A percentile compares a stretch with the other conserved stretches of the same genome.
Conservation (phyloP, 192 early-diverging fungal genomes). For the Haplosporangium gracile region DNA sequence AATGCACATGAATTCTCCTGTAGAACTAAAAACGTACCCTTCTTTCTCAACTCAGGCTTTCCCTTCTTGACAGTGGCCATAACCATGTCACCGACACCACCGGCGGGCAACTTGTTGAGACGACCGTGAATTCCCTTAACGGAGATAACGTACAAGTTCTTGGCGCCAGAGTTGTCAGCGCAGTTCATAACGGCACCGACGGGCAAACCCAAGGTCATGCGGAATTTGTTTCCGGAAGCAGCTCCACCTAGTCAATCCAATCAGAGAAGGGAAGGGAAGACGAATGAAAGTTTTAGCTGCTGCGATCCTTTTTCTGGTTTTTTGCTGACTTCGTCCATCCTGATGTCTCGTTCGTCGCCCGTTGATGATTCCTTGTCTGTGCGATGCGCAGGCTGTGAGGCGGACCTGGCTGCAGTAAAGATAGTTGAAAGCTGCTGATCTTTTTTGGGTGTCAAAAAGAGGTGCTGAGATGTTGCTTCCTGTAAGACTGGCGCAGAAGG, state of each 20-base stretch:
- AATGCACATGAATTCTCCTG: background rate
- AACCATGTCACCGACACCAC: conserved; percentile 99
- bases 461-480: background rate
- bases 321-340: background rate
- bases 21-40: conserved; percentile 72
- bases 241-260: conserved; percentile 60
- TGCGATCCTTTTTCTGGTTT: background rate
- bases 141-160: conserved; percentile 99
- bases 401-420: background rate
- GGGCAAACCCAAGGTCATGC: conserved; percentile 98
- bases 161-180: conserved; percentile 99
- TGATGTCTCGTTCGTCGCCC: background rate
- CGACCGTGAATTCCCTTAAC: conserved; percentile 96
- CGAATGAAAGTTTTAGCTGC: conserved; percentile 6
- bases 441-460: background rate
- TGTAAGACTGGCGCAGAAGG: background rate
- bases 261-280: background rate
- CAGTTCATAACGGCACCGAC: conserved; percentile 98
- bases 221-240: conserved; percentile 95
- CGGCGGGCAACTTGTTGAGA: conserved; percentile 97
- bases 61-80: conserved; percentile 99
- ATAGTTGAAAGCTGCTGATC: background rate
- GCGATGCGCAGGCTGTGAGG: background rate
- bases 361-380: background rate
- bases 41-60: conserved; percentile 99